Evolutionary conservation across 2,329 filamentous ascomycete species (phyloP).

Genomic region (Nemania serpens): DNA sequence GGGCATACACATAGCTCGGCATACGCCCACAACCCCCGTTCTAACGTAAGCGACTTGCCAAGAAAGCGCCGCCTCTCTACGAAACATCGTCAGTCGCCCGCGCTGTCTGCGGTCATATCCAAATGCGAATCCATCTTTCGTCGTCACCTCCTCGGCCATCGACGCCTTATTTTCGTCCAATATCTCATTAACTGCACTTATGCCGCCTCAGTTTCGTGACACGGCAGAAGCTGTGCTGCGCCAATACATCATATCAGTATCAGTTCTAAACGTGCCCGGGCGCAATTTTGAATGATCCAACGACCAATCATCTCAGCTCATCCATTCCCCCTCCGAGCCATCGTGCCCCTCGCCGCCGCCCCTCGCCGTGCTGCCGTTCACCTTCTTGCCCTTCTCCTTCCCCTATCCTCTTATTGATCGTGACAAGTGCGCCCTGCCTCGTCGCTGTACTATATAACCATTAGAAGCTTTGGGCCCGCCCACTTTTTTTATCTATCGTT

Average conservation of each 20-base stretch:
- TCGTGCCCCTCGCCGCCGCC: constrained; percentile 4
- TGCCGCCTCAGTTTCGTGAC: constrained; percentile 33
- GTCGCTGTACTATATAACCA: constrained; percentile 13
- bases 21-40: no score
- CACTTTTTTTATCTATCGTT: not conserved
- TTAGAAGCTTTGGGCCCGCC: not conserved
- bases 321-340: not conserved
- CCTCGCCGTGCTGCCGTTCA: not conserved
- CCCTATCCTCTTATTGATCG: constrained; percentile 18
- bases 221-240: constrained; percentile 32
- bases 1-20: no score
- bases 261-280: constrained; percentile 8
- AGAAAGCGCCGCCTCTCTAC: not conserved
- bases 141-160: not conserved
- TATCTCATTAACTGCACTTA: constrained; percentile 26
- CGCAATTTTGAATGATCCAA: constrained; percentile 10
- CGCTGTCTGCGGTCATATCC: constrained; percentile 7
- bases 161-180: constrained; percentile 16
- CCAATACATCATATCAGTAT: constrained; percentile 26
- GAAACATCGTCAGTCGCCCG: not conserved
- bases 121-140: constrained; percentile 13
- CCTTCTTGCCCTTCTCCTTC: not conserved
- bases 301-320: constrained; percentile 4
- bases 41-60: not conserved
- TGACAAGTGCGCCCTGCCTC: constrained; percentile 23